Evolutionary conservation across 2,329 filamentous ascomycete genomes (phyloP).

Genomic region (Cladophialophora chaetospira): DNA sequence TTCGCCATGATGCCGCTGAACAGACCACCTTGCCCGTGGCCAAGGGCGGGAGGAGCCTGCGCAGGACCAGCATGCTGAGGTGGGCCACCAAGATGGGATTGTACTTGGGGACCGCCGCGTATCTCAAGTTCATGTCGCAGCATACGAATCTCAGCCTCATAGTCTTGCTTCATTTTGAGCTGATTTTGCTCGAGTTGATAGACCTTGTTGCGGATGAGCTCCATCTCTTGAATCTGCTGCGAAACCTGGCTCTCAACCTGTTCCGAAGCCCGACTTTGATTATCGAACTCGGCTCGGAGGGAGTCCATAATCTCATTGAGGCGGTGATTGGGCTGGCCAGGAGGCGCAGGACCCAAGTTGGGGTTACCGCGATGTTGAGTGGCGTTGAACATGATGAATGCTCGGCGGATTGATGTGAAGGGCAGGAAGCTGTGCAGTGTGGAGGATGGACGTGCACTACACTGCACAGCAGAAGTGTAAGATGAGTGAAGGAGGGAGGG

Average conservation of each 20-base stretch:
- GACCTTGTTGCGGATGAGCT: constrained; percentile 89
- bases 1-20: constrained; percentile 97
- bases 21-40: constrained; percentile 83
- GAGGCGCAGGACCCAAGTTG: constrained; percentile 49
- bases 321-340: constrained; percentile 61
- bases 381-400: constrained; percentile 32
- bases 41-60: constrained; percentile 82
- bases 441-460: background rate
- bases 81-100: constrained; percentile 69
- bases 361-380: constrained; percentile 34
- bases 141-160: constrained; percentile 85
- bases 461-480: background rate
- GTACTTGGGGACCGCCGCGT: constrained; percentile 62
- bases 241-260: constrained; percentile 96
- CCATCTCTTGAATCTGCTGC: constrained; percentile 90
- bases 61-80: constrained; percentile 77
- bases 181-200: constrained; percentile 91
- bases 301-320: constrained; percentile 90
- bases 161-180: constrained; percentile 85
- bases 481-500: background rate
- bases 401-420: background rate
- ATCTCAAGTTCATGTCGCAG: constrained; percentile 85
- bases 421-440: background rate
- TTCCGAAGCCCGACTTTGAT: constrained; percentile 75
- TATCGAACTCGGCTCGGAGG: constrained; percentile 88